Evolutionary conservation across 495 filamentous ascomycete genomes (phyloP).

Genomic region (Staphylotrichum longicolle): DNA sequence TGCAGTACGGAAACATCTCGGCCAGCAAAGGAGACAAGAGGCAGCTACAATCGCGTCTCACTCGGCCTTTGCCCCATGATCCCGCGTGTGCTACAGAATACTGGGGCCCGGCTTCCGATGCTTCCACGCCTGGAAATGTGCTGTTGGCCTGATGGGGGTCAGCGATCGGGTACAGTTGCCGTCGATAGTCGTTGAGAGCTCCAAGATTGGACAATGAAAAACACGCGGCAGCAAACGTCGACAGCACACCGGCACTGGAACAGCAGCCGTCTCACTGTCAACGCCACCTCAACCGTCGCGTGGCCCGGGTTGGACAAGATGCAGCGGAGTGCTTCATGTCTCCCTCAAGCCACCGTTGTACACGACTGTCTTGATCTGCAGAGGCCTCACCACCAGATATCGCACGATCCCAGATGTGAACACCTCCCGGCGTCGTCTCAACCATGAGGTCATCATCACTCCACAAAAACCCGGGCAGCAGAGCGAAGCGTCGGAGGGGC

Average conservation of each 20-base stretch:
- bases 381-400: conserved; percentile 1
- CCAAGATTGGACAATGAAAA: background rate
- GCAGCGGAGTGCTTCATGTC: conserved; percentile 7
- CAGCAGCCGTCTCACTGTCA: conserved; percentile 1
- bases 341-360: conserved; percentile 18
- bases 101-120: conserved; percentile 7
- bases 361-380: conserved; percentile 11
- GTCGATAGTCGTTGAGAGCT: too few relatives aligned
- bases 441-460: background rate
- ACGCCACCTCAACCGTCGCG: conserved; percentile 17
- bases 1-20: conserved; percentile 26
- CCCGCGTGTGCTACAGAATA: background rate
- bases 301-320: conserved; percentile 20
- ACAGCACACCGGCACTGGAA: background rate
- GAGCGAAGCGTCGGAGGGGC: background rate
- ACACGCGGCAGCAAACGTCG: conserved; percentile 7
- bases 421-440: too few relatives aligned
- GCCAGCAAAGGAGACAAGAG: conserved; percentile 21
- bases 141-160: background rate
- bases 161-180: background rate
- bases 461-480: background rate
- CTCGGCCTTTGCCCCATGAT: background rate
- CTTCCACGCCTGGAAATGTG: background rate
- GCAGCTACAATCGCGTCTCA: background rate
- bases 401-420: background rate